Base-by-base conservation (phyloP, 1,284 basidiomycete genomes). In the Cutaneotrichosporon spelunceum region DNA sequence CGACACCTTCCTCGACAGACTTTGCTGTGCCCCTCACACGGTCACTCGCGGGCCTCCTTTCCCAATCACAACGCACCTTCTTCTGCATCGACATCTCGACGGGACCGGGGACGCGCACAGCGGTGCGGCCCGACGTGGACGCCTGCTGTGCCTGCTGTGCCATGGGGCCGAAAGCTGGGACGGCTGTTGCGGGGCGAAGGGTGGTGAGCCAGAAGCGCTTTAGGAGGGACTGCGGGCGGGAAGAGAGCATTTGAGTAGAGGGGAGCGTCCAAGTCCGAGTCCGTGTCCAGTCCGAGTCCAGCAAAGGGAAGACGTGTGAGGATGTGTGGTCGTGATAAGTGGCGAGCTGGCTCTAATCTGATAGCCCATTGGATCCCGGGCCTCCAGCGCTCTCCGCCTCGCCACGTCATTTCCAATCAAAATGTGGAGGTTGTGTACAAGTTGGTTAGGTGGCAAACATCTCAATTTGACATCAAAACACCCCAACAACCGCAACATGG, bases 71-170 rank as follows among this genome's bases (percentile, higher is more conserved):
- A 21, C 39, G 47, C 53, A 78, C 78, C 71, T 79, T 79, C 13
- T 62, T 49, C 62, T 78, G 74, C 50, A 79, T 79, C 23, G 71
- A 63, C 16, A 70, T 72, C 66, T 78, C 76, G 3, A 79, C 72
- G 1, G 78, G 78, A 0, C 78, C 78, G 16, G 78, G 78, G 34
- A 76, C 63, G n/a, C 75, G 62, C 2, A 65, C 64, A 5, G 75
- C 66, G 4, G 65, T 59, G 45, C 66, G 61, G 2, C 59, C 53
- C 10, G 61, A 54, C 0, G 61, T 55, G 29, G 65, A 53, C 2
- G 60, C 55, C 26, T 42, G 54, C 33, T 50, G 39, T 6, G 57
- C 54, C 26, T 30, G 49, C 30, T 48, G 34, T 11, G 54, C 45
- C 44, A 42, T 45, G 14, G 57, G 21, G 24, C 26, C 13, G 29